Base-by-base conservation (phyloP, 1,139 yeast genomes). In the Geotrichum phurueaensis region DNA sequence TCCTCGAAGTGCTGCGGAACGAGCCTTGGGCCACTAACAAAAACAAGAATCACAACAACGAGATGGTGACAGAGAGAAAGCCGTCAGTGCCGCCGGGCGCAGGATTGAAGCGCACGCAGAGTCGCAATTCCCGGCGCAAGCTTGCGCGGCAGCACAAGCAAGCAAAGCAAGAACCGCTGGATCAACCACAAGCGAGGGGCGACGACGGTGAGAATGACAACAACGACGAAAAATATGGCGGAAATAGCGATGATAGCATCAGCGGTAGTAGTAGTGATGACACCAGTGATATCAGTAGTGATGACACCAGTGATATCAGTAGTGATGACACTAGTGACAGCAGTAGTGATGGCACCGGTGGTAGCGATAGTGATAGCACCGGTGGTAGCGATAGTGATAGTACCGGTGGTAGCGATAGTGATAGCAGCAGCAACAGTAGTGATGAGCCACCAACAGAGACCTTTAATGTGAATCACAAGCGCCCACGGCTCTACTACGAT, bases 341-440 rank as follows among this genome's bases (percentile, higher is more conserved):
- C 36, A 36, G 48, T 47, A 53, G 52, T 48, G 33, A 43, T 51
- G 20, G 56, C 29, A 20, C 43, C 20, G 23, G 53, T 18, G 45
- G 20, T 45, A 12, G 29, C 57, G 33, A 20, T 25, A 6, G 13
- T 27, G 53, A 25, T 22, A 15, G 54, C 51, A 22, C 54, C 59
- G 9, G 58, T 25, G 18, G 56, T 48, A 51, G 51, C 51, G 31
- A 15, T 45, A 31, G 23, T 29, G 31, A 20, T 13, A 48, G 49
- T 18, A 33, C 22, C 25, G 6, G 20, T 49, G 49, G 60, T n/a
- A 56, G 57, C 61, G n/a, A n/a, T n/a, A n/a, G n/a, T n/a, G n/a
- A n/a, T n/a, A 51, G 58, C 48, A 47, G 56, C 48, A 29, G 39
- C 39, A 51, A 54, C 31, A n/a, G 13, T 33, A n/a, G 13, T 13